A percentile compares a stretch with the other conserved stretches of the same genome.
Conservation (phyloP, 345 rosid genomes). For the Camelina neglecta region DNA sequence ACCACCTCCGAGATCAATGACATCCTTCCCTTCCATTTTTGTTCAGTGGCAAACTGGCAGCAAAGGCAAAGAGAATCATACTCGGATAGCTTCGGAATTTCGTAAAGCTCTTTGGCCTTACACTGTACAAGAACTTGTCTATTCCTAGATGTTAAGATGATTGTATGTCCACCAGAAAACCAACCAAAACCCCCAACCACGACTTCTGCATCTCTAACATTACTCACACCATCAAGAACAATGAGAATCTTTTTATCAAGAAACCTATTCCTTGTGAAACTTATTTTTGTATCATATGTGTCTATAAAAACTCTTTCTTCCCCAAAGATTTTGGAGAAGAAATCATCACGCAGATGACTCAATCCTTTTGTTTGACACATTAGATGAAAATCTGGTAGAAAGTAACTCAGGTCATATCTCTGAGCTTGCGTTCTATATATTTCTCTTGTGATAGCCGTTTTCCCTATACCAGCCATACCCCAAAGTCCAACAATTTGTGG, state of each 20-base stretch:
- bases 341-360: slow-evolving; percentile 24
- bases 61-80: slow-evolving; percentile 23
- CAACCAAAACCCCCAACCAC: slow-evolving; percentile 34
- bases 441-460: neutral
- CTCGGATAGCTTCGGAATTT: slow-evolving; percentile 18
- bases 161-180: slow-evolving; percentile 40
- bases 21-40: neutral
- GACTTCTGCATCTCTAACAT: slow-evolving; percentile 29
- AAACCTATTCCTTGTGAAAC: slow-evolving; percentile 19
- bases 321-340: slow-evolving; percentile 34
- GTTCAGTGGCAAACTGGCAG: neutral
- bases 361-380: slow-evolving; percentile 25
- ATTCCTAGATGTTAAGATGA: slow-evolving; percentile 42
- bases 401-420: slow-evolving; percentile 23
- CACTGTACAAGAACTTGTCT: slow-evolving; percentile 38
- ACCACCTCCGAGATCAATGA: slow-evolving; percentile 8
- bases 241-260: slow-evolving; percentile 30
- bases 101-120: slow-evolving; percentile 15
- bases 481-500: slow-evolving; percentile 37
- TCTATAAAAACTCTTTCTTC: slow-evolving; percentile 8
- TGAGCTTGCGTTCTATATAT: slow-evolving; percentile 19
- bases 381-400: slow-evolving; percentile 39
- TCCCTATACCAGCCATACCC: slow-evolving; percentile 45
- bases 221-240: slow-evolving; percentile 43
- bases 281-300: slow-evolving; percentile 20